Percentiles rank a stretch among this genome's conserved stretches.
Conservation (phyloP, 768 basidiomycete genomes). For the Podaxis rugospora region DNA sequence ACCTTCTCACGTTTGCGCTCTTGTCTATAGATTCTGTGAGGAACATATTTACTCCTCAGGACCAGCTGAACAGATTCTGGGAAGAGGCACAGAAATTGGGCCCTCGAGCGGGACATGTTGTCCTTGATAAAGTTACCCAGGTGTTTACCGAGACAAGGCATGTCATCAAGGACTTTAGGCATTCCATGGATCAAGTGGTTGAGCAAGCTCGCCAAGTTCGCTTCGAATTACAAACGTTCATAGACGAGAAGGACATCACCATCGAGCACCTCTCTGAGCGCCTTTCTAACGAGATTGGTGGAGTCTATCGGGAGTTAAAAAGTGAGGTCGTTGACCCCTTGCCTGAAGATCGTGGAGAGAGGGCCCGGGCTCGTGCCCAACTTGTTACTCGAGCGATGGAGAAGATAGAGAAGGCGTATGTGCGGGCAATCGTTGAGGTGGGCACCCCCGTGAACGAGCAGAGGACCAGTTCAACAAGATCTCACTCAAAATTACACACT, state of each 20-base stretch:
- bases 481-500: not conserved
- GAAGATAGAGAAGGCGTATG: constrained; percentile 2
- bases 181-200: not conserved
- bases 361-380: constrained; percentile 4
- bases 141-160: not conserved
- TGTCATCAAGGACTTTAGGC: not conserved
- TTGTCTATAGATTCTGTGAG: not conserved
- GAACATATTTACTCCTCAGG: not conserved
- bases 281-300: not conserved
- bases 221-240: not conserved
- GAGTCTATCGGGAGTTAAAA: not conserved
- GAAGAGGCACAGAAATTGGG: not conserved
- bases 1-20: not conserved
- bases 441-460: constrained; percentile 7
- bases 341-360: constrained; percentile 1
- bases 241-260: not conserved
- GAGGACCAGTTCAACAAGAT: not conserved
- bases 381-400: constrained; percentile 1
- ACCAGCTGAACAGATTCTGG: not conserved
- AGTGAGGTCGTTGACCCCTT: constrained; percentile 10
- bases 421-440: not conserved
- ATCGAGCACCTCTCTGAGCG: not conserved
- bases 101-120: not conserved
- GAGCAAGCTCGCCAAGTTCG: not conserved
- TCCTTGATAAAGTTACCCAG: not conserved